Base-by-base conservation (phyloP, 2,329 filamentous ascomycete genomes). In the Botrytis galanthina region DNA sequence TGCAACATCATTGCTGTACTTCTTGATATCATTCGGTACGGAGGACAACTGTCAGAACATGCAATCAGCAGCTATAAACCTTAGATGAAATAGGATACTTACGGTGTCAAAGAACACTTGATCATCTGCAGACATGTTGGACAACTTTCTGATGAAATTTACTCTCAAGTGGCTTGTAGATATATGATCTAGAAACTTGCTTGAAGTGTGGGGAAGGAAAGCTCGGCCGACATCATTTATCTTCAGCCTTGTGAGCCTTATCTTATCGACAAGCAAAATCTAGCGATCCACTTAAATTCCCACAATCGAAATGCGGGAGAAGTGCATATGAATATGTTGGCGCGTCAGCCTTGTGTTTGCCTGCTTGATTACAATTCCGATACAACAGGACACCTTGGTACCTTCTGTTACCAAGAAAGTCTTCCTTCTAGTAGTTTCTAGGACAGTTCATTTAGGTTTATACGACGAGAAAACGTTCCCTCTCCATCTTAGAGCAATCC, bases 81-180 rank as follows among this genome's bases (percentile, higher is more conserved):
- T 61, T 26, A 20, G 26, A 54, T 35, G 22, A 1, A 26, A 66
- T 59, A 63, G 32, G 20, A n/a, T 76, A 81, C 91, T 86, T 84
- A 95, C 92, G 81, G 92, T 86, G 83, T 94, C 92, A 77, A 94
- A 84, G 80, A 95, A 92, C 79, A 92, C 90, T 84, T 93, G 90
- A 81, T 94, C 92, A 81, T 95, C 92, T 81, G 89, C 90, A 77
- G 92, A 91, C 93, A 95, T 95, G 77, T 80, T 87, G 82, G 71
- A 63, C 39, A 16, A 1, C 20, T n/a, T 26, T 48, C 8, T 72
- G 63, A 48, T 37, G 18, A 73, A 66, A 66, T 66, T 62, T 37
- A 57, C 44, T 68, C 3, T 66, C 3, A 59, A 32, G 20, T 37
- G 18, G 4, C 48, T 69, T 32, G 18, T 32, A 42, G 35, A 59